Base-by-base conservation (phyloP, 2,329 filamentous ascomycete genomes). In the Fusarium sp. region DNA sequence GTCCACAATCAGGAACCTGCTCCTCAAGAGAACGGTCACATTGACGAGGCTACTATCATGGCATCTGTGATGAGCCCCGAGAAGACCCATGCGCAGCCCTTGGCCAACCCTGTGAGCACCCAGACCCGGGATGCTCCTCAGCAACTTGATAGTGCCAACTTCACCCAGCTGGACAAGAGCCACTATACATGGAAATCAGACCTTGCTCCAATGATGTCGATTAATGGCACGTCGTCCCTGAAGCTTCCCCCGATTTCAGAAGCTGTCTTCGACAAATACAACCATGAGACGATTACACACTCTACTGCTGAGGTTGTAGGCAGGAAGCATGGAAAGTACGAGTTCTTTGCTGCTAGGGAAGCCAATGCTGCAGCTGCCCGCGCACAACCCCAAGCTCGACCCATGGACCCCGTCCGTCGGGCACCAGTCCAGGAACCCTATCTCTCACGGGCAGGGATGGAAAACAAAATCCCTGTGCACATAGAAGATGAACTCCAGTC, bases 331-430 rank as follows among this genome's bases (percentile, higher is more conserved):
- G 84, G 82, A 4, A 85, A 85, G 56, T 66, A 66, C 14, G 83
- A 84, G 28, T 85, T 76, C 57, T 85, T 85, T 57, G 76, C 75
- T 7, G 84, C 84, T 11, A 79, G 84, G 33, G 84, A 83, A 52
- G 73, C 85, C 59, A 82, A 79, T 47, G 58, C 51, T 45, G 20
- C 20, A 31, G 24, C 36, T 55, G 51, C 36, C 36, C 64, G 35
- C 39, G 69, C 42, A 42, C 35, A 44, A 38, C 58, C 48, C 39
- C 47, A 14, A 15, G 35, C 11, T 42, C 35, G n/a, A 39, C 28
- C 24, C 24, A 61, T n/a, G 22, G 55, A 39, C 35, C 24, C 33
- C 5, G 57, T 39, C n/a, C 24, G 22, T 26, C n/a, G 26, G 42
- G 42, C 20, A 14, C 38, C 49, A 33, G 47, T 45, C 44, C 59